phyloP scores from a whole-genome alignment of 768 basidiomycete genomes.

The Mrakia gelida region DNA sequence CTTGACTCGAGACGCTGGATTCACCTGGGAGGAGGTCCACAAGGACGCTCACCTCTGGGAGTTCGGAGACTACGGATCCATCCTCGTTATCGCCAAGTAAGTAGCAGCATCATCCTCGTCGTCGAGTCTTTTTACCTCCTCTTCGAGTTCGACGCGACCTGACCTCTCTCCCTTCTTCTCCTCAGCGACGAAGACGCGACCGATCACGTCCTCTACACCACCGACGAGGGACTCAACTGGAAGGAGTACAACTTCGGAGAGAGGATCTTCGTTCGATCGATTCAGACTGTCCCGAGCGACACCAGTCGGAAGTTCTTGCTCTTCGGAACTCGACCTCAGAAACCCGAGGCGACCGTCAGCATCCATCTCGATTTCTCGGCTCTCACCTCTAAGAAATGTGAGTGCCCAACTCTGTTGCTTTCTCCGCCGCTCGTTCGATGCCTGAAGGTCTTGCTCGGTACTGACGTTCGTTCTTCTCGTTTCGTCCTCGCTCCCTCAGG shows the following conservation, averaged over 20 bases:
- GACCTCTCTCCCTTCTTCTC: background rate
- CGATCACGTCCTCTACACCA: constrained; percentile 81
- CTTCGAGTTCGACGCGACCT: too few species aligned
- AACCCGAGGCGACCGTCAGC: constrained; percentile 54
- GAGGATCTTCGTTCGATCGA: constrained; percentile 64
- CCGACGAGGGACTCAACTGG: constrained; percentile 84
- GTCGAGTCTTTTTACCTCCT: too few species aligned
- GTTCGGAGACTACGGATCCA: constrained; percentile 93
- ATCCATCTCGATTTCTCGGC: constrained; percentile 85
- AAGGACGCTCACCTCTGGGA: constrained; percentile 98
- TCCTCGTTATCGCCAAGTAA: constrained; percentile 79
- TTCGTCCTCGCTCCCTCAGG: constrained; percentile 50
- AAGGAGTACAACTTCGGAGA: constrained; percentile 79
- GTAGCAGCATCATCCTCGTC: background rate
- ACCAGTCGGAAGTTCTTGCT: constrained; percentile 88
- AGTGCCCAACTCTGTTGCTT: constrained; percentile 38
- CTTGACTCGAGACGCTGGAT: constrained; percentile 91
- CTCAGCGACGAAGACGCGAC: constrained; percentile 76
- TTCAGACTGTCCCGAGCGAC: constrained; percentile 84
- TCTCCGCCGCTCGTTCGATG: too few species aligned
- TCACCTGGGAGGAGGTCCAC: constrained; percentile 97
- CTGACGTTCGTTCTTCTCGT: constrained; percentile 1
- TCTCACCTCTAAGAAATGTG: constrained; percentile 71
- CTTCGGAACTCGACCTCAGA: constrained; percentile 59
- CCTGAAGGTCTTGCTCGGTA: constrained; percentile 18